Evolutionary conservation across 208 protist species (phyloP), one percentile per base, ranked within the genome.

Genomic region (Trypanosoma vivax): DNA sequence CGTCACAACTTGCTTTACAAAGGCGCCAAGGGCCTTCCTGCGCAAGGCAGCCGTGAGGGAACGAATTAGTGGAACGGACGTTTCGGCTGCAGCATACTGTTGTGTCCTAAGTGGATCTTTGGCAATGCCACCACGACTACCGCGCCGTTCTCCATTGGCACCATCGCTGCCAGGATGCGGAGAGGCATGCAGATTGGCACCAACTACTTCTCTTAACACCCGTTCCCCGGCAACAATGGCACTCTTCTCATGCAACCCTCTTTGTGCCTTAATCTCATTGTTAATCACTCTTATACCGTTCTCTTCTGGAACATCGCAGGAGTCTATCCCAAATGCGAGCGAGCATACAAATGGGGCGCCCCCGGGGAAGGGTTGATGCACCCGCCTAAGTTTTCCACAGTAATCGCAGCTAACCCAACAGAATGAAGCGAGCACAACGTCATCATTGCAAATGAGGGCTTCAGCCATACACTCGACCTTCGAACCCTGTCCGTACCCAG

Each of bases 291-390:
- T 42, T 14, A 91, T 24, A 19, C 70, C 79, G 7, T 80, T 74
- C 40, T 66, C 23, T 50, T 91, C 79, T 25, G 79, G 70, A 7
- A 82, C 72, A 29, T 50, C 51, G 49, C 83, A 91, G 7, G 66
- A 71, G 3, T 57, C 41, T 21, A 76, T 57, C 38, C 54, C 51
- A 29, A 50, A 24, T 3, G 72, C 62, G 38, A 92, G 66, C 11
- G 70, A 67, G 50, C 84, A 92, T 24, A 92, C 72, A 64, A 92
- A 92, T 25, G 84, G 84, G 5, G 76, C 67, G 0, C 80, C 84
- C 45, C 84, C 84, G 2, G 84, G 84, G 40, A 89, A 92, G 3
- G 84, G 84, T 54, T 92, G 84, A n/a, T 82, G 75, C 14, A 86
- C 61, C 33, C 78, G 77, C n/a, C 84, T 63, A 47, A 92, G 50